These are phyloP conservation scores for Cryptosporidium andersoni DNA, from an alignment of 169 alveolate species.

Conservation along the genomic window DNA sequence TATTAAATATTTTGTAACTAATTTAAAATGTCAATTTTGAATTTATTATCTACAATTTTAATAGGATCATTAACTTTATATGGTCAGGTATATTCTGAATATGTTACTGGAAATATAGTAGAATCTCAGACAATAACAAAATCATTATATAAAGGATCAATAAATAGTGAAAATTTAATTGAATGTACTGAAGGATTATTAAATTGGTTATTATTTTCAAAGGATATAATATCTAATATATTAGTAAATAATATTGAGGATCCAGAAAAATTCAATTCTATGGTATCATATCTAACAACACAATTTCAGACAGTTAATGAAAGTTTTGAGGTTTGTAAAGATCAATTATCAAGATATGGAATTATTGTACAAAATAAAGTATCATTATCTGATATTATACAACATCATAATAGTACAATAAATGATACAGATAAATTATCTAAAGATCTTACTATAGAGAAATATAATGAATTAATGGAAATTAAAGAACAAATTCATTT, in stretches of 20 bases:
- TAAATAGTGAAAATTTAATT: background rate
- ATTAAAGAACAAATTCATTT: background rate
- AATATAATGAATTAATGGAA: background rate
- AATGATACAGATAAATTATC: background rate
- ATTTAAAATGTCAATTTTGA: no score
- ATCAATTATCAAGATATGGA: conserved; percentile 2
- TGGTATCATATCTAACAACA: conserved; percentile 3
- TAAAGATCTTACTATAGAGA: background rate
- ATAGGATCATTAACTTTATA: no score
- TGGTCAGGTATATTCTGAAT: no score
- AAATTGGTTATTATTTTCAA: conserved; percentile 37
- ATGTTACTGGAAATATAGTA: no score
- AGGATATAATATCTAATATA: background rate
- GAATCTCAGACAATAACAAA: no score
- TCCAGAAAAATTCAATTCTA: background rate
- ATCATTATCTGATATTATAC: background rate
- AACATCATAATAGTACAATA: conserved; percentile 1
- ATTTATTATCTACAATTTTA: no score
- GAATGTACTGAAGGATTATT: conserved; percentile 43
- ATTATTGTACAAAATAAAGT: background rate
- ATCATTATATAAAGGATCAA: no score
- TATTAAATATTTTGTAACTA: no score
- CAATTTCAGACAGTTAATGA: conserved; percentile 10
- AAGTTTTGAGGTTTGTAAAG: conserved; percentile 7
- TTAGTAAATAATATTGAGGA: conserved; percentile 6